phyloP scores from a whole-genome alignment of 2,329 filamentous ascomycete genomes.

The Sporothrix phasma region DNA sequence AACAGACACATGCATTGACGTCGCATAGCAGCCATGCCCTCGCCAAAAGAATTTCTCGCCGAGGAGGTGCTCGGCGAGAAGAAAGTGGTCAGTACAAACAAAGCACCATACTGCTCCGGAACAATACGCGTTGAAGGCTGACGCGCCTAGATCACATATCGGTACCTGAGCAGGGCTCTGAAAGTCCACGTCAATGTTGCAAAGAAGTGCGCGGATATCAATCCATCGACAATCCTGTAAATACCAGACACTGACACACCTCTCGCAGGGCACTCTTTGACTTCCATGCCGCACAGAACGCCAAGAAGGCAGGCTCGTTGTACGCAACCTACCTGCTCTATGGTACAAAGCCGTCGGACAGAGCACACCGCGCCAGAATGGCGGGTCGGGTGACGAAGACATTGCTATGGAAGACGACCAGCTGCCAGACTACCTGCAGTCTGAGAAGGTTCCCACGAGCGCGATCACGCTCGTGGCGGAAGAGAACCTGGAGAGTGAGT shows the following conservation, averaged over 20 bases:
- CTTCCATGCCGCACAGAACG: slow-evolving; percentile 70
- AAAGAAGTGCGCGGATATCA: slow-evolving; percentile 59
- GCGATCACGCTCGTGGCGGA: slow-evolving; percentile 61
- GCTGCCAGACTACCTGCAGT: slow-evolving; percentile 41
- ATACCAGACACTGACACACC: background rate
- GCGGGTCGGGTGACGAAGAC: slow-evolving; percentile 42
- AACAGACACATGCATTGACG: background rate
- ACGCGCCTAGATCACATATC: slow-evolving; percentile 65
- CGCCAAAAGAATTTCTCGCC: slow-evolving; percentile 63
- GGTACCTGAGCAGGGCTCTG: slow-evolving; percentile 68
- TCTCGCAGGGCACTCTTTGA: slow-evolving; percentile 67
- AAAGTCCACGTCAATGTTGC: slow-evolving; percentile 78
- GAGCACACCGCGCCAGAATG: slow-evolving; percentile 17
- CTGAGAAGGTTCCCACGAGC: slow-evolving; percentile 43
- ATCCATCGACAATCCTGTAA: background rate
- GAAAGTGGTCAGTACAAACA: slow-evolving; percentile 46
- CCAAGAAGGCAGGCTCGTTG: slow-evolving; percentile 61
- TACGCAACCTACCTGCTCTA: slow-evolving; percentile 87
- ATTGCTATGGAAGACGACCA: slow-evolving; percentile 62
- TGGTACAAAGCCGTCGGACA: slow-evolving; percentile 47
- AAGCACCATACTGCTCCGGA: too few relatives aligned
- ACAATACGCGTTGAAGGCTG: slow-evolving; percentile 15
- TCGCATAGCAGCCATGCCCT: slow-evolving; percentile 36
- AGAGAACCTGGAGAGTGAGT: slow-evolving; percentile 57
- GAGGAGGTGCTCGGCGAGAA: slow-evolving; percentile 67